Conservation (phyloP, 164 flowering plant genomes). For the grape (Vitis vinifera) region DNA sequence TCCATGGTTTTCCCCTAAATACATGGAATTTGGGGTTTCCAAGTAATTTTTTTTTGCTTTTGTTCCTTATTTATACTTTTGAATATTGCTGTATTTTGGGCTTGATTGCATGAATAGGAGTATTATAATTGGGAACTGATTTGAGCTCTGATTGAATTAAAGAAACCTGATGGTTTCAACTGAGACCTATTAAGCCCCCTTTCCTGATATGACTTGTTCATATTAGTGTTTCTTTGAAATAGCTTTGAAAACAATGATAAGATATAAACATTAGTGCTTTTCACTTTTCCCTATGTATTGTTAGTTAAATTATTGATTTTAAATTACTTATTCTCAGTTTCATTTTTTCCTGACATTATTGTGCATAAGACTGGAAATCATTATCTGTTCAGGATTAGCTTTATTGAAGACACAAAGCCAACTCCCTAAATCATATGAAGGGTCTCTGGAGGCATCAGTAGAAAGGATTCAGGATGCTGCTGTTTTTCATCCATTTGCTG, state of each 20-base stretch:
- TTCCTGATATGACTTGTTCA: too few species aligned
- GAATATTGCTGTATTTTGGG: too few species aligned
- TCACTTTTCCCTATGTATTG: neutral
- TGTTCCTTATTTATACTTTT: too few species aligned
- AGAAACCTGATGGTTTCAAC: too few species aligned
- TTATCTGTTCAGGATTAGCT: slow-evolving; percentile 62
- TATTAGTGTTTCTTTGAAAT: neutral
- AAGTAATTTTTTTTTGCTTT: too few species aligned
- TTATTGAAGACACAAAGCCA: slow-evolving; percentile 49
- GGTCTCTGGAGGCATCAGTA: slow-evolving; percentile 52
- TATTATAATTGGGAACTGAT: too few species aligned
- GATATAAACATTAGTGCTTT: too few species aligned
- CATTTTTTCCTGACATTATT: neutral
- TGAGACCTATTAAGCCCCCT: too few species aligned
- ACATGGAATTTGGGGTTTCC: too few species aligned
- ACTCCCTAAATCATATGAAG: slow-evolving; percentile 32
- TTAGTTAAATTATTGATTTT: neutral
- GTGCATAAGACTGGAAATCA: neutral
- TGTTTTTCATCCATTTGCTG: slow-evolving; percentile 72
- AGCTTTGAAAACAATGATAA: neutral
- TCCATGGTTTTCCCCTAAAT: too few species aligned
- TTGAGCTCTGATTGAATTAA: too few species aligned
- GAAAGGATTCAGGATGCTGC: slow-evolving; percentile 57
- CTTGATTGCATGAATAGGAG: too few species aligned
- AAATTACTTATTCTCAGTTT: slow-evolving; percentile 1